Conservation (phyloP, 1,284 basidiomycete genomes). For the Lentinus polychrous region DNA sequence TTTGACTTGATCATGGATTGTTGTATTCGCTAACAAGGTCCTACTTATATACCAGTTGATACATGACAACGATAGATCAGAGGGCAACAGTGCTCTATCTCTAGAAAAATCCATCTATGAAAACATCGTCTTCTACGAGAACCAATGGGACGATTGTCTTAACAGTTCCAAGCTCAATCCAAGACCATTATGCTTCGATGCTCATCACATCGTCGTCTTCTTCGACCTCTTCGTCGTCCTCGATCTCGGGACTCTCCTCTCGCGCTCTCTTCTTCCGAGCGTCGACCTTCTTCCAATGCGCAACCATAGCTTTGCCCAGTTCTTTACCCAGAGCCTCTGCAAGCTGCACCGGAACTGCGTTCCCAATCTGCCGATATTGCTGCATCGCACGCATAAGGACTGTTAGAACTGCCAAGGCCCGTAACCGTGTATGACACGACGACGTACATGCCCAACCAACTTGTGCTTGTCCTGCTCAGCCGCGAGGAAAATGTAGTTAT, state of each 20-base stretch:
- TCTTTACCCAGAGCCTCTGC: constrained; percentile 55
- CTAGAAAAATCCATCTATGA: too few relatives aligned
- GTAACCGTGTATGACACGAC: background rate
- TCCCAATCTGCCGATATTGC: constrained; percentile 68
- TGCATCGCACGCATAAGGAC: constrained; percentile 20
- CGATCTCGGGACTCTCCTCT: constrained; percentile 32
- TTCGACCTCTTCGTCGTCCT: background rate
- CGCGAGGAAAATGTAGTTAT: constrained; percentile 52
- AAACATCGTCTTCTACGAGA: too few relatives aligned
- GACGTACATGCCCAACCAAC: constrained; percentile 42
- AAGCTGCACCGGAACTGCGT: constrained; percentile 65
- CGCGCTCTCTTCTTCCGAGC: constrained; percentile 29
- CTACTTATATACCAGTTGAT: too few relatives aligned
- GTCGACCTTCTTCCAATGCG: constrained; percentile 29
- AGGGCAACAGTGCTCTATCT: too few relatives aligned
- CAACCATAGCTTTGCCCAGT: constrained; percentile 41
- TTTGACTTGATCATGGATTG: too few relatives aligned
- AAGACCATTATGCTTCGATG: too few relatives aligned
- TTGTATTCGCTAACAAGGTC: too few relatives aligned
- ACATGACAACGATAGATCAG: too few relatives aligned
- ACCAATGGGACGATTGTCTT: too few relatives aligned
- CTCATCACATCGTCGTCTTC: background rate
- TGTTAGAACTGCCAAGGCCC: background rate
- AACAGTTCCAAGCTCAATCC: too few relatives aligned
- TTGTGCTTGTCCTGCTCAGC: constrained; percentile 28